Evolutionary conservation across 352 stramenopile genomes (phyloP), one percentile per base, ranked within the genome.

Genomic region (Pythium dissimile): DNA sequence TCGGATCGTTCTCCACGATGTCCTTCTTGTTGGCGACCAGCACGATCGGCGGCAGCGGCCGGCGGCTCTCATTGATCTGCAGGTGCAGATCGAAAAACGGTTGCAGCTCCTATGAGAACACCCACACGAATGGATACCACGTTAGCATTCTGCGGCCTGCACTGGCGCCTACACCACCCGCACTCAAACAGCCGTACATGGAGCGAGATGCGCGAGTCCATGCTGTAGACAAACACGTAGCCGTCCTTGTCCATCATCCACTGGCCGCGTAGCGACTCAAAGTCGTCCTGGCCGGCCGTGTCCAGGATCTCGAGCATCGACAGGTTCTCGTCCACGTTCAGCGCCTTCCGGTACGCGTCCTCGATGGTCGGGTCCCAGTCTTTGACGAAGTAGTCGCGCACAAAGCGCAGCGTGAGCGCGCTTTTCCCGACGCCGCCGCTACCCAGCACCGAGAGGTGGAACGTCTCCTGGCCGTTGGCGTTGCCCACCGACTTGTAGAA

Each of bases 191-290:
- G n/a, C n/a, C 45, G 30, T 84, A 88, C 81, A 63, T 94, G 81
- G 37, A 95, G 74, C 54, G 81, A 93, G 64, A 89, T 87, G 35
- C 83, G 77, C 57, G 84, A 93, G 72, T 94, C 82, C 79, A 96
- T 92, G 70, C 77, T 90, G 72, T 94, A 96, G 52, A 96, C 86
- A 80, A 96, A 96, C 54, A 95, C 81, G 64, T 95, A 95, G 61
- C 82, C 86, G 70, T 95, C 82, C 61, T 95, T 95, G 69, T 93
- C 86, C 82, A 94, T 94, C 84, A 96, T 95, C 81, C 86, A 95
- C 63, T 94, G 84, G 18, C 79, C 81, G 49, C 88, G 74, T 27
- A 97, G 62, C 52, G 81, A 92, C 61, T 94, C 86, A 75, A 96
- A 97, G 53, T 95, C 87, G 59, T 96, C 88, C 54, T 97, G 88